phyloP scores from a whole-genome alignment of 2,329 filamentous ascomycete species.

The Penicillium sclerotigenum region DNA sequence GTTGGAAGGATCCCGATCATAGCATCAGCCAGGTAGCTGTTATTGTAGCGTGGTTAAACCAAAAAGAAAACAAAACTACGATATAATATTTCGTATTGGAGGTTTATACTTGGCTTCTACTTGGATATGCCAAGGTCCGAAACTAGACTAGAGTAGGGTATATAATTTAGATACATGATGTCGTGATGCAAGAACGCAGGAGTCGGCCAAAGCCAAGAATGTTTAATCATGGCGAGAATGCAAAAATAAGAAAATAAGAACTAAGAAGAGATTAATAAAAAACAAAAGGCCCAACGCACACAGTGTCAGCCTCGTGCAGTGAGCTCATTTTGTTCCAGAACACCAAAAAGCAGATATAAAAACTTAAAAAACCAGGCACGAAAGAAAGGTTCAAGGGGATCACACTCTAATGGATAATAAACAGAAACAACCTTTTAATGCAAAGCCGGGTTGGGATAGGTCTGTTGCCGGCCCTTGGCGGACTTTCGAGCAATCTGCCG shows the following conservation, averaged over 20 bases:
- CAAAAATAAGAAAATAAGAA: neutral
- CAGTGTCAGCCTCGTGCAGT: neutral
- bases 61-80: neutral
- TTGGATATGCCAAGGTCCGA: slow-evolving; percentile 1
- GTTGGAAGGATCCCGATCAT: neutral
- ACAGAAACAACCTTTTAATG: slow-evolving; percentile 11
- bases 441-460: slow-evolving; percentile 1
- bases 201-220: neutral
- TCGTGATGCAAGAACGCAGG: slow-evolving; percentile 16
- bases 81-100: neutral
- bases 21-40: neutral
- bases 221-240: neutral
- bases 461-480: slow-evolving; percentile 28
- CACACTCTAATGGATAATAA: neutral
- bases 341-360: slow-evolving; percentile 5
- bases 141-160: slow-evolving; percentile 15
- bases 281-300: neutral
- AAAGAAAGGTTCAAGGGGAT: neutral
- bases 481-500: slow-evolving; percentile 29
- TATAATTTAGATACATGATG: slow-evolving; percentile 22
- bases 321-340: slow-evolving; percentile 13
- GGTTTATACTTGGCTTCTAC: neutral
- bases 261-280: neutral
- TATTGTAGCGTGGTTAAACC: neutral
- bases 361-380: neutral